Conservation (phyloP, 257 asterid species). For the Cruciata laevipes region DNA sequence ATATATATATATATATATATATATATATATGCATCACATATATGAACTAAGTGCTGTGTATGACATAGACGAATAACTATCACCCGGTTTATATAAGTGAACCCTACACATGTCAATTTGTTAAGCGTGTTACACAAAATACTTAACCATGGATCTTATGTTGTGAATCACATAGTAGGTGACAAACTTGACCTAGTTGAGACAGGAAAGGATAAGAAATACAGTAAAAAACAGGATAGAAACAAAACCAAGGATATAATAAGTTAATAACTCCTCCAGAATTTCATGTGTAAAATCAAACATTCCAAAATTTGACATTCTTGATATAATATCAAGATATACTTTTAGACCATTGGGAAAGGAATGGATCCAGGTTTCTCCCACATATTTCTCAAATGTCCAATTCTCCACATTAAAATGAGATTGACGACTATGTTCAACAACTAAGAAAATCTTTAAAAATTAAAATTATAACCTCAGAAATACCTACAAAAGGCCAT, state of each 20-base stretch:
- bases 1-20: no score
- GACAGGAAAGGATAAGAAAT: not conserved
- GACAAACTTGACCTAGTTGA: not conserved
- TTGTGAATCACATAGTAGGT: not conserved
- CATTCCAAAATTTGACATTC: not conserved
- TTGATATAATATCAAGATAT: not conserved
- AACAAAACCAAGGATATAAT: not conserved
- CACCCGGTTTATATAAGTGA: not conserved
- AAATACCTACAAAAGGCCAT: not conserved
- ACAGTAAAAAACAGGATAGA: not conserved
- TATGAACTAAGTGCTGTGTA: no score
- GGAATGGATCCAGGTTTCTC: not conserved
- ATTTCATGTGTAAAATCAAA: not conserved
- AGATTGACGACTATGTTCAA: not conserved
- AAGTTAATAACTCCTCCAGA: not conserved
- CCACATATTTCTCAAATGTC: not conserved
- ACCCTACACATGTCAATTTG: not conserved
- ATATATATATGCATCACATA: no score
- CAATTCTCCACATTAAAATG: not conserved
- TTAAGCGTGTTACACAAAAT: not conserved
- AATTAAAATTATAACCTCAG: no score
- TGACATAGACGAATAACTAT: not conserved
- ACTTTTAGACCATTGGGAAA: no score
- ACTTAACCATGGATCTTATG: not conserved
- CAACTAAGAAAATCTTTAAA: not conserved